Percentiles rank a stretch among this genome's conserved stretches.
Conservation (phyloP, 306 rosid genomes). For the Acacia melanoxylon region DNA sequence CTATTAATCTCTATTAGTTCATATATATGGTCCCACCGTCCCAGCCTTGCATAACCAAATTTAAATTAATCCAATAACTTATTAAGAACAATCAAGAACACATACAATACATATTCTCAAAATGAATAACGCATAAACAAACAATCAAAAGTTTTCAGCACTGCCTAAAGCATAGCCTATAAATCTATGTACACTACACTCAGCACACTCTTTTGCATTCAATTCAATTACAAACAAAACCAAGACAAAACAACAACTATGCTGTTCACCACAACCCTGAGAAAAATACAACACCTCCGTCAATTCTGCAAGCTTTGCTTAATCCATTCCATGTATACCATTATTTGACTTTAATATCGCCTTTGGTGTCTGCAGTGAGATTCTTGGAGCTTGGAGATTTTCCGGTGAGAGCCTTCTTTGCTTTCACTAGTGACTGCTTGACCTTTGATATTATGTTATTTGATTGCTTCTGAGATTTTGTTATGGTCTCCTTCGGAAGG, state of each 20-base stretch:
- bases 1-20: background rate
- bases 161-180: constrained; percentile 46
- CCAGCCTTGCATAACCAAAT: background rate
- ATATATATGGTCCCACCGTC: background rate
- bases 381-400: constrained; percentile 78
- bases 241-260: constrained; percentile 41
- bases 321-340: background rate
- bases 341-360: constrained; percentile 69
- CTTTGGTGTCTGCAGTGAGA: constrained; percentile 57
- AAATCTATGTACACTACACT: constrained; percentile 55
- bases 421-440: constrained; percentile 78
- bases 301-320: constrained; percentile 37
- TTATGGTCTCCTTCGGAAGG: constrained; percentile 53
- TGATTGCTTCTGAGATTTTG: constrained; percentile 67
- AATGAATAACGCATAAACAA: constrained; percentile 41
- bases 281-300: constrained; percentile 28
- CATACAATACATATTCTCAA: constrained; percentile 36
- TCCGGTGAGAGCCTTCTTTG: constrained; percentile 79
- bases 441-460: constrained; percentile 73
- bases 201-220: constrained; percentile 45
- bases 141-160: constrained; percentile 40
- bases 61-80: constrained; percentile 36
- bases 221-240: constrained; percentile 43
- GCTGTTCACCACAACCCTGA: constrained; percentile 33
- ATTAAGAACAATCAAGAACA: constrained; percentile 36